Evolutionary conservation across 2,329 filamentous ascomycete species (phyloP).

Genomic region (Stachybotrys echinatus): DNA sequence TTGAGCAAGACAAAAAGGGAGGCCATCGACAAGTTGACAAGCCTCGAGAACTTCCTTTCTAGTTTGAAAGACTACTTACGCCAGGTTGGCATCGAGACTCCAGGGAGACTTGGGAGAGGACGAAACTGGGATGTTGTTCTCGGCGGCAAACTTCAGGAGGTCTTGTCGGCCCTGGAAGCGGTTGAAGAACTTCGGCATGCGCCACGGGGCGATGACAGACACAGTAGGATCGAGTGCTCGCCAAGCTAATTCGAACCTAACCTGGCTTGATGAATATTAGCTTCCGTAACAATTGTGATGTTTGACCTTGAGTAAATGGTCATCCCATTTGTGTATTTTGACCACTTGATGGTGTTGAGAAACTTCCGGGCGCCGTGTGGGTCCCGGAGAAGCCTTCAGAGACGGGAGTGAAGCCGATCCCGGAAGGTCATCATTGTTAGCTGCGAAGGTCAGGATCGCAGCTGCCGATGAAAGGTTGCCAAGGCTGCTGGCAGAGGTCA

Average conservation of each 20-base stretch:
- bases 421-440: no score
- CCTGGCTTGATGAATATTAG: conserved; percentile 20
- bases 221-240: conserved; percentile 41
- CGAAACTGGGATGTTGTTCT: conserved; percentile 64
- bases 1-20: no score
- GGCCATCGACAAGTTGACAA: neutral
- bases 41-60: neutral
- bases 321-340: conserved; percentile 2
- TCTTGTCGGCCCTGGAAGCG: conserved; percentile 67
- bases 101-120: conserved; percentile 69
- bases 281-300: neutral
- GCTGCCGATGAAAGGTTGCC: no score
- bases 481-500: no score
- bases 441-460: no score
- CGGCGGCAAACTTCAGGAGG: conserved; percentile 65
- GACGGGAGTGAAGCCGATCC: no score
- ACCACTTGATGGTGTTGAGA: conserved; percentile 3
- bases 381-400: neutral
- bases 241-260: conserved; percentile 32
- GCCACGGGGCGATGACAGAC: conserved; percentile 66
- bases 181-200: conserved; percentile 64
- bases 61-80: conserved; percentile 3
- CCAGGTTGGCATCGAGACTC: conserved; percentile 62
- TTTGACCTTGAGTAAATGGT: no score
- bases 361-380: conserved; percentile 1